Evolutionary conservation across 1,284 basidiomycete species (phyloP), one percentile per base, ranked within the genome.

Genomic region (Albatrellus sp.): DNA sequence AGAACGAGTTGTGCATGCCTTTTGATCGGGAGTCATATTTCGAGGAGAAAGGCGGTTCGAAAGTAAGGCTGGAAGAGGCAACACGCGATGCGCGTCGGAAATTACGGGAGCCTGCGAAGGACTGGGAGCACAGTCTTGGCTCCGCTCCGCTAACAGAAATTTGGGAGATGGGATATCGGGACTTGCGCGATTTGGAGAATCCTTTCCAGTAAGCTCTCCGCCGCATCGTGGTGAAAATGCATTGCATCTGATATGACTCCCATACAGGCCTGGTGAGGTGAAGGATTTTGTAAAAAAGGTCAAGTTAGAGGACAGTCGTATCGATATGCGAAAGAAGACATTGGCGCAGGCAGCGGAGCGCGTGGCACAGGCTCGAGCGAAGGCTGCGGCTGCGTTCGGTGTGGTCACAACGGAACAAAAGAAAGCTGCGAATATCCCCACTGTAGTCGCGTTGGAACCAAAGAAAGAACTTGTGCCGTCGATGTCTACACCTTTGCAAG

Each of bases 101-200:
- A 55, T 69, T 78, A 68, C 66, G 69, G 43, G 65, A 74, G 51
- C 67, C 73, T 2, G 70, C 72, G 9, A 61, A 68, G 46, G 70
- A 75, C 16, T 85, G 79, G 75, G 57, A 68, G 32, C 75, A 76
- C 66, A 64, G 58, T 46, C 68, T 75, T 43, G 84, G 85, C 3
- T 77, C 76, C 32, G 72, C 72, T 44, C 64, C 80, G 1, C 60
- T 88, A 55, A 82, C 80, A 2, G 83, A 87, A 52, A 80, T 86
- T 29, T 88, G 85, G 85, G 72, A 75, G 46, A 76, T 80, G 75
- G 85, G 85, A 6, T 87, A 81, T 54, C 62, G 74, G 49, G 75
- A 75, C 43, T 54, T 82, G 46, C 48, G 53, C 10, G 79, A 86
- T 55, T 57, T 88, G 19, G 67, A 82, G 57, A 71, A 63, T 46